Percentiles rank a stretch among this genome's conserved stretches.
These are phyloP conservation scores for Pythium rhizo-oryzae DNA, from an alignment of 352 stramenopile species.

Conservation along the genomic window DNA sequence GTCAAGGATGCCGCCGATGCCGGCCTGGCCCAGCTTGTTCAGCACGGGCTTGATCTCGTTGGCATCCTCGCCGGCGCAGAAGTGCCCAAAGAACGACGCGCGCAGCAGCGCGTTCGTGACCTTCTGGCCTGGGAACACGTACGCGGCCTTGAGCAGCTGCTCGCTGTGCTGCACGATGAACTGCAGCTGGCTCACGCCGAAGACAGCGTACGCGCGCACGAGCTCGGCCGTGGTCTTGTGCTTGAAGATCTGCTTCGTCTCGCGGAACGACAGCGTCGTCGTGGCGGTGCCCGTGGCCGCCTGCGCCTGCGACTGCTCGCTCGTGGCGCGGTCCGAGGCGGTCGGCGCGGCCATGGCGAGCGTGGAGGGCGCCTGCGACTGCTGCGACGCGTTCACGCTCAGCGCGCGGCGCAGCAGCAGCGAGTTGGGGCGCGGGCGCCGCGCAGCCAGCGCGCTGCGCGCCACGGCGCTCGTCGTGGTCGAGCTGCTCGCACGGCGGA, in stretches of 20 bases:
- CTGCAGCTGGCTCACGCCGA: conserved; percentile 85
- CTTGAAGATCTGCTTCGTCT: conserved; percentile 85
- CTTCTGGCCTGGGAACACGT: conserved; percentile 77
- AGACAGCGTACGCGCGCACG: conserved; percentile 86
- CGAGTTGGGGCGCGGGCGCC: conserved; percentile 15
- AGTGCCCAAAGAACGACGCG: conserved; percentile 97
- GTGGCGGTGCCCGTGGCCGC: neutral
- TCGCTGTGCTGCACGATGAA: conserved; percentile 91
- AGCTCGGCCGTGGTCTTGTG: conserved; percentile 87
- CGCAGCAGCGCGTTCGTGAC: conserved; percentile 92
- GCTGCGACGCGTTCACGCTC: conserved; percentile 31
- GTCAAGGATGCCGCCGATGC: conserved; percentile 96
- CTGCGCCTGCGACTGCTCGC: neutral
- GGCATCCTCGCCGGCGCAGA: conserved; percentile 94
- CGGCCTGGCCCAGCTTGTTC: conserved; percentile 67
- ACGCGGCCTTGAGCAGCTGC: conserved; percentile 76
- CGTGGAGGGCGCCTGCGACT: conserved; percentile 23
- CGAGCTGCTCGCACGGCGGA: conserved; percentile 16
- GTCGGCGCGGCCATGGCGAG: conserved; percentile 26
- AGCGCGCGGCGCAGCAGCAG: conserved; percentile 24
- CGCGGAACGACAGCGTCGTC: conserved; percentile 57
- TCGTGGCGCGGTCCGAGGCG: neutral
- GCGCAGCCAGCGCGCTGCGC: conserved; percentile 17
- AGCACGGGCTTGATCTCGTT: conserved; percentile 87
- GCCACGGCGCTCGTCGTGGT: conserved; percentile 6